Conservation (phyloP, 352 stramenopile species). For the Phytophthora palmivora region DNA sequence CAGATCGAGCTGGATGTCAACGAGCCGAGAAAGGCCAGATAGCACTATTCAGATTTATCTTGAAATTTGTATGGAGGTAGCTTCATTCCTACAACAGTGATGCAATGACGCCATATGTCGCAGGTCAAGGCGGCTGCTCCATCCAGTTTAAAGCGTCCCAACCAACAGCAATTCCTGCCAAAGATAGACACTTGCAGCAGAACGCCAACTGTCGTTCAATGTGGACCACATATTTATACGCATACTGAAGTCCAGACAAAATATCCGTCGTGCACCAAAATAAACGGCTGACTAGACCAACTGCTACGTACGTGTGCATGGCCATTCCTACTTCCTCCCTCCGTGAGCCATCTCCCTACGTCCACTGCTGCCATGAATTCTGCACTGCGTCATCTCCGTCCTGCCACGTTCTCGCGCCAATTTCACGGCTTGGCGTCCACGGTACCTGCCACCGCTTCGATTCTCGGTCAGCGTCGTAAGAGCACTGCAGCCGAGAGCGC, state of each 20-base stretch:
- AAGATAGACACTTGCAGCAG: conserved; percentile 14
- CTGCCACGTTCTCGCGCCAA: conserved; percentile 8
- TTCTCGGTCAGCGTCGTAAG: conserved; percentile 22
- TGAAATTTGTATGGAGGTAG: neutral
- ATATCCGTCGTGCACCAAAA: conserved; percentile 33
- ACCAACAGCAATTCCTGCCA: neutral
- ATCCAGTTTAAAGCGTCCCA: conserved; percentile 10
- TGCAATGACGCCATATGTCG: conserved; percentile 12
- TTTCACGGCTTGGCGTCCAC: conserved; percentile 17
- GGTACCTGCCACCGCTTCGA: conserved; percentile 7
- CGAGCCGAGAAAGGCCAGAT: conserved; percentile 4
- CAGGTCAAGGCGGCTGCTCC: neutral
- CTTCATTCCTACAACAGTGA: conserved; percentile 2
- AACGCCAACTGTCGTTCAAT: conserved; percentile 7
- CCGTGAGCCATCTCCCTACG: neutral
- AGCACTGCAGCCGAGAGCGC: conserved; percentile 40
- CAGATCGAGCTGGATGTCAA: no score
- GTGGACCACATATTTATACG: neutral
- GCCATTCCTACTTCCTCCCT: conserved; percentile 31
- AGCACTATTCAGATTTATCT: neutral
- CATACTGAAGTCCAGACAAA: conserved; percentile 29
- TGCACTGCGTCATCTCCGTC: conserved; percentile 16
- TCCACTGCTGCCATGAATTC: conserved; percentile 19
- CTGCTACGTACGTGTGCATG: conserved; percentile 20
- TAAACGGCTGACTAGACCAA: conserved; percentile 14